phyloP scores from a whole-genome alignment of 305 asterid genomes.

The Andrographis paniculata region DNA sequence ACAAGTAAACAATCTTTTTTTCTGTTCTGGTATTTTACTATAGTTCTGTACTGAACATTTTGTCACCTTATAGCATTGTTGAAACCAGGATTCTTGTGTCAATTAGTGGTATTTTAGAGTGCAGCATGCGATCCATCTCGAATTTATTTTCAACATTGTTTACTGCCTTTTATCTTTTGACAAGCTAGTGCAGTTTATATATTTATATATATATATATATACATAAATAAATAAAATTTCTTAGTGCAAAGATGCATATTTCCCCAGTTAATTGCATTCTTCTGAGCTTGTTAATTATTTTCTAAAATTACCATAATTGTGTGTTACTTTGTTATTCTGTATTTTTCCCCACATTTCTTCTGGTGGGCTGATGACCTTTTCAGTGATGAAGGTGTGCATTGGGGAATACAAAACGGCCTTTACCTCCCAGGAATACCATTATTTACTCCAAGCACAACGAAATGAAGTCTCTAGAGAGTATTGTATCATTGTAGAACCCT shows the following conservation, averaged over 20 bases:
- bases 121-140: constrained; percentile 6
- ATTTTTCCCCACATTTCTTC: constrained; percentile 8
- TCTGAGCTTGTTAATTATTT: not conserved
- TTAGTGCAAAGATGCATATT: not conserved
- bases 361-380: constrained; percentile 20
- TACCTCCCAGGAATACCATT: constrained; percentile 87
- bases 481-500: constrained; percentile 87
- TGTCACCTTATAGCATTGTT: constrained; percentile 21
- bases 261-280: constrained; percentile 7
- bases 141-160: too few relatives aligned
- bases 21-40: constrained; percentile 20
- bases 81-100: constrained; percentile 79
- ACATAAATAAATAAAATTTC: constrained; percentile 3
- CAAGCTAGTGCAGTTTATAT: not conserved
- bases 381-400: constrained; percentile 97
- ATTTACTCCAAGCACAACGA: constrained; percentile 82
- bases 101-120: constrained; percentile 1
- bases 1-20: constrained; percentile 39
- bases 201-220: too few relatives aligned
- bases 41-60: constrained; percentile 13
- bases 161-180: not conserved
- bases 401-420: constrained; percentile 97
- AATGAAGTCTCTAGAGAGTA: constrained; percentile 57
- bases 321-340: not conserved
- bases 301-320: not conserved